These are phyloP conservation scores for Amanita exitialis DNA, from an alignment of 768 basidiomycete species.

Conservation along the genomic window DNA sequence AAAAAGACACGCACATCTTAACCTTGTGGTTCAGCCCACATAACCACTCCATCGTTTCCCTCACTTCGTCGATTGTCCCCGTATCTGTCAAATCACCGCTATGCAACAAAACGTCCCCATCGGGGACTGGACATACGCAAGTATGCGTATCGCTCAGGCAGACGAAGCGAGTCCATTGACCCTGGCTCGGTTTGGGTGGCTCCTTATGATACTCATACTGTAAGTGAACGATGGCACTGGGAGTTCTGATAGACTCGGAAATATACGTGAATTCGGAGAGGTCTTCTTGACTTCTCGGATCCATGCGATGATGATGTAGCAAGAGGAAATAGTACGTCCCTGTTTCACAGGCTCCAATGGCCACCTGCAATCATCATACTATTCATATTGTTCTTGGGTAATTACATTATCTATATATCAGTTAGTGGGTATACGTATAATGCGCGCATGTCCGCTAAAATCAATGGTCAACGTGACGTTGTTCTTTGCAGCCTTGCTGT, in stretches of 20 bases:
- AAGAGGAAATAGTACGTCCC: no score
- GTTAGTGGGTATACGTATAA: no score
- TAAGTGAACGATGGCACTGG: conserved; percentile 1
- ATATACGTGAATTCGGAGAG: background rate
- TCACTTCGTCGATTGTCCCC: conserved; percentile 35
- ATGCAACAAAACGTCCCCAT: conserved; percentile 59
- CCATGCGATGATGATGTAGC: background rate
- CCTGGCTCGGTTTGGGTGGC: conserved; percentile 20
- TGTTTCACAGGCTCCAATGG: no score
- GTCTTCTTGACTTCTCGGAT: background rate
- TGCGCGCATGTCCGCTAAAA: no score
- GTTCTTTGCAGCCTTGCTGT: no score
- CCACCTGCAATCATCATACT: no score
- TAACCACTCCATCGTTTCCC: conserved; percentile 48
- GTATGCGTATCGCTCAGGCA: conserved; percentile 54
- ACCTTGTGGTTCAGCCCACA: conserved; percentile 40
- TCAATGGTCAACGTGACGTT: no score
- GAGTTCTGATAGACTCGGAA: background rate
- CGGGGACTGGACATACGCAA: conserved; percentile 34
- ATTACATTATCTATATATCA: no score
- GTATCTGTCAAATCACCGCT: conserved; percentile 51
- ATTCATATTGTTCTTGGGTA: no score
- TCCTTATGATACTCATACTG: background rate
- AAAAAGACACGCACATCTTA: conserved; percentile 40
- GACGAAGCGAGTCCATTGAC: conserved; percentile 46